Base-by-base conservation (phyloP, 306 rosid species). In the Arachis hypogaea region DNA sequence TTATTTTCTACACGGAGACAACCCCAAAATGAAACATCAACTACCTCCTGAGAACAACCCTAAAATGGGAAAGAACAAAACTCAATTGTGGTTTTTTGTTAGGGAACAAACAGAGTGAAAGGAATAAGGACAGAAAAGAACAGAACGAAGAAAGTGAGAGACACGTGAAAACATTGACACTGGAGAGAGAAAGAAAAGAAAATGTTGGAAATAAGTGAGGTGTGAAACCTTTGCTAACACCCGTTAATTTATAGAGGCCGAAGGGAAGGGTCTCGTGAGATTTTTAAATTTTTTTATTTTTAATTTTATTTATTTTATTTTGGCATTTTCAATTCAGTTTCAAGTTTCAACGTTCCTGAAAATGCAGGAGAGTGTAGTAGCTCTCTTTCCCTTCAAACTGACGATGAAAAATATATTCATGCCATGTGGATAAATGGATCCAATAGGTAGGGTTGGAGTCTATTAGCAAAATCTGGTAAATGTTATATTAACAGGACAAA, bases 151-250 rank as follows among this genome's bases (percentile, higher is more conserved):
- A 22, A 66, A 67, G 52, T 55, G 78, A 50, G 66, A 70, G 93
- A 78, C 91, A 79, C 92, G 92, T 85, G 95, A 90, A 71, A 71
- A 12, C 69, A 73, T 61, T 2, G 75, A 11, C 36, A 49, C 69
- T 5, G 62, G 46, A 62, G 68, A 69, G 40, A 36, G 47, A 45
- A 49, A 49, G 55, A 49, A 9, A 52, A 7, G 45, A 4, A 7
- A 8, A 57, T 12, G 62, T 4, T 40, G 29, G 29, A 66, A 60
- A 8, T 9, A 43, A 6, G 9, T 5, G 44, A 4, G 5, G 44
- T 22, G 65, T 10, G 54, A 58, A 86, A 82, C 81, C 73, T 81
- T 78, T 73, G 55, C 18, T 72, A 71, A 61, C 44, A 22, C 66
- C 63, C 69, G 80, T 86, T 83, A 85, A 83, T 79, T 79, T 79